A percentile compares a stretch with the other conserved stretches of the same genome.
These are phyloP conservation scores for Rosa persica DNA, from an alignment of 306 rosid species.

Conservation along the genomic window DNA sequence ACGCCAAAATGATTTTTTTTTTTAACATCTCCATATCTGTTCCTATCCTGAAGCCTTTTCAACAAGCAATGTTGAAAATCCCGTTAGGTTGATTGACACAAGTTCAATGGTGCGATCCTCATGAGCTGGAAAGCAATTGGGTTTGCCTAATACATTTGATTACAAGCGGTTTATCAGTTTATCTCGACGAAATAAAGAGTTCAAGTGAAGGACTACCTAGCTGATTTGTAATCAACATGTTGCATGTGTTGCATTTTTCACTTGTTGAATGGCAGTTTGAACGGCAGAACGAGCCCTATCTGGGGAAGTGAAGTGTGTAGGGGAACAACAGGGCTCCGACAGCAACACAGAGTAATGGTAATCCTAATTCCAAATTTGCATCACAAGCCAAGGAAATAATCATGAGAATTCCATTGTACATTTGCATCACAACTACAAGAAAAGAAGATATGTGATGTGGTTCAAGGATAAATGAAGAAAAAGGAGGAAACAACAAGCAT, in stretches of 20 bases:
- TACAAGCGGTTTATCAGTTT: neutral
- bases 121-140: neutral
- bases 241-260: neutral
- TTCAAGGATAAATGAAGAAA: neutral
- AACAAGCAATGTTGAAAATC: neutral
- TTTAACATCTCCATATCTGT: neutral
- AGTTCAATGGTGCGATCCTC: neutral
- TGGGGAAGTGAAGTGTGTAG: neutral
- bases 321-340: neutral
- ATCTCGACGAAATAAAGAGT: neutral
- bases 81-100: neutral
- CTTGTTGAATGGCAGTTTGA: no score
- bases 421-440: conserved; percentile 11
- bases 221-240: neutral
- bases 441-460: conserved; percentile 10
- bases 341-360: neutral
- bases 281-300: no score
- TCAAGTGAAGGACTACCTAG: neutral
- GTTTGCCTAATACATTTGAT: neutral
- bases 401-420: neutral
- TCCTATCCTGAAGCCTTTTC: neutral
- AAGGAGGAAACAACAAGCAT: neutral
- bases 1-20: neutral
- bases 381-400: neutral
- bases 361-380: neutral